phyloP scores from a whole-genome alignment of 2,329 filamentous ascomycete genomes.

The Aureobasidium sp. region DNA sequence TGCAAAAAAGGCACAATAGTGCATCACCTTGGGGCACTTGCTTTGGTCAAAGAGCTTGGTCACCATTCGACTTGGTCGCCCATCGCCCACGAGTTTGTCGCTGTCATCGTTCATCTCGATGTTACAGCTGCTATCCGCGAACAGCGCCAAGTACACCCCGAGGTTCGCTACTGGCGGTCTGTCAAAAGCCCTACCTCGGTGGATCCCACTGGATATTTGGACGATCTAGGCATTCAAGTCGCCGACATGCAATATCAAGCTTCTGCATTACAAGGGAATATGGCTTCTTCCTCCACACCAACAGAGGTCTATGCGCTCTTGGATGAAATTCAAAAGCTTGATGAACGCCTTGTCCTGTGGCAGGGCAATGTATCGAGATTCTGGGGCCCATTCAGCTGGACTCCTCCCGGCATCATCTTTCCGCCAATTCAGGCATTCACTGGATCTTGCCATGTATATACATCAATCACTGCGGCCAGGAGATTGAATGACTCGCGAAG shows the following conservation, averaged over 20 bases:
- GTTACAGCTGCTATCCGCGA: constrained; percentile 5
- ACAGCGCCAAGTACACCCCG: not conserved
- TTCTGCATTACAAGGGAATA: not conserved
- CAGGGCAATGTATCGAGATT: constrained; percentile 3
- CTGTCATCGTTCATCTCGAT: not conserved
- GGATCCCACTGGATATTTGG: not conserved
- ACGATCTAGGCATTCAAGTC: constrained; percentile 9
- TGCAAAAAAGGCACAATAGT: constrained; percentile 2
- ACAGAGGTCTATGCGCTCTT: not conserved
- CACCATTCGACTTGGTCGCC: constrained; percentile 4
- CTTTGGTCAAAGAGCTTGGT: constrained; percentile 11
- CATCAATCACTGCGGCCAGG: constrained; percentile 3
- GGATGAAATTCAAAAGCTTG: not conserved
- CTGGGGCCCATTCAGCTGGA: constrained; percentile 8
- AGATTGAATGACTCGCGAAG: constrained; percentile 10
- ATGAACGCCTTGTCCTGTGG: not conserved
- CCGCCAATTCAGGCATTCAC: constrained; percentile 1
- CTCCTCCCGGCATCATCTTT: not conserved
- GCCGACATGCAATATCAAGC: constrained; percentile 7
- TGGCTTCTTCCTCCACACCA: not conserved
- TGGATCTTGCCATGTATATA: constrained; percentile 8
- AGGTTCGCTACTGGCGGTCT: constrained; percentile 7
- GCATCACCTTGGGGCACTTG: constrained; percentile 12
- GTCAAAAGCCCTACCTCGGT: not conserved
- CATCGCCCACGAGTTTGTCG: constrained; percentile 3